These are phyloP conservation scores for Buddleja alternifolia DNA, from an alignment of 257 asterid genomes.

Conservation along the genomic window DNA sequence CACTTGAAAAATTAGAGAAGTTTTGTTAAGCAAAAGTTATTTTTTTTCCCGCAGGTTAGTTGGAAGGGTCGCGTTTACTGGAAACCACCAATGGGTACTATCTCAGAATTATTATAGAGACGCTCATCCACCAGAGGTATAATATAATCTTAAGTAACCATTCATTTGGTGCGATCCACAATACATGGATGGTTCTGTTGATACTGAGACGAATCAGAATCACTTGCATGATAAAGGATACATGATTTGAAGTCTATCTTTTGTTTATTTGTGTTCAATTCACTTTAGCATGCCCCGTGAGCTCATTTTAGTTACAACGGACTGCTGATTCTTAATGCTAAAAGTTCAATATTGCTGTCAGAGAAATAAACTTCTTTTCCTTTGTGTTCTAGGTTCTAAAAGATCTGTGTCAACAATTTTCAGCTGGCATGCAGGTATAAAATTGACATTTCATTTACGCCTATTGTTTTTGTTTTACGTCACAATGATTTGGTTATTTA, in stretches of 20 bases:
- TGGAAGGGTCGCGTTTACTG: slow-evolving; percentile 86
- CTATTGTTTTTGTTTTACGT: not conserved
- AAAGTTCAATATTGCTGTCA: not conserved
- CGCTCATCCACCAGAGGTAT: slow-evolving; percentile 78
- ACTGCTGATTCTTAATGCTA: too few relatives aligned
- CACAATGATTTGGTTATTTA: not conserved
- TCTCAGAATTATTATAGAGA: slow-evolving; percentile 50
- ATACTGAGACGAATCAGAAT: too few relatives aligned
- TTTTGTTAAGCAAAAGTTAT: not conserved
- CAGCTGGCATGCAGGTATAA: slow-evolving; percentile 91
- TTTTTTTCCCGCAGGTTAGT: slow-evolving; percentile 60
- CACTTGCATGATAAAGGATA: too few relatives aligned
- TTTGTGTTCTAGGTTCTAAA: slow-evolving; percentile 57
- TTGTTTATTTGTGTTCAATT: not conserved
- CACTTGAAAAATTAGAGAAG: not conserved
- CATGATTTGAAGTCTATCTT: not conserved
- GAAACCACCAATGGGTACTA: slow-evolving; percentile 79
- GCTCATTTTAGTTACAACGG: not conserved
- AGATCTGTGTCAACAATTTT: slow-evolving; percentile 68
- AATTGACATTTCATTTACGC: not conserved
- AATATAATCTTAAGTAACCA: not conserved
- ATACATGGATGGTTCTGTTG: too few relatives aligned
- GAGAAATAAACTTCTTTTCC: not conserved
- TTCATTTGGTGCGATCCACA: too few relatives aligned
- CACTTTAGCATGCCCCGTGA: not conserved